Evolutionary conservation across 164 flowering plant genomes (phyloP).

Genomic region (Saururus chinensis): DNA sequence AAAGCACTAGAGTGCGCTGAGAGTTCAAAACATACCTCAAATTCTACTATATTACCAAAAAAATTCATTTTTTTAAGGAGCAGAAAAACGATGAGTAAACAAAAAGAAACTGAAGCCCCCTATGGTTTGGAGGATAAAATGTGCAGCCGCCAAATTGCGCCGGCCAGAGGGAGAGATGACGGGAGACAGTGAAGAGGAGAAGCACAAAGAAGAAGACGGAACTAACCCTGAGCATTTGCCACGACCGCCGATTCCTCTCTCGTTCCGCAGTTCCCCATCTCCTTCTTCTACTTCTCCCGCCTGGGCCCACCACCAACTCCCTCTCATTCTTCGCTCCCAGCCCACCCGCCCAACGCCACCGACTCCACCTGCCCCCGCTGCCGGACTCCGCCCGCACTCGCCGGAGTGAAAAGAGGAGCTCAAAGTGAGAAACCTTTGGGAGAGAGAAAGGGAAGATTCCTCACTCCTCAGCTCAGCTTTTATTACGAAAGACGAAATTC

Average conservation of each 20-base stretch:
- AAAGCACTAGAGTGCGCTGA: too few relatives aligned
- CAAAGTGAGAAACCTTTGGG: too few relatives aligned
- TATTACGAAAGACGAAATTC: too few relatives aligned
- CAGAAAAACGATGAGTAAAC: not conserved
- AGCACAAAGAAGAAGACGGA: not conserved
- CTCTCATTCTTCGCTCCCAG: constrained; percentile 1
- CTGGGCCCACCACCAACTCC: not conserved
- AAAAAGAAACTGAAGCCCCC: not conserved
- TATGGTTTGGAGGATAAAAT: not conserved
- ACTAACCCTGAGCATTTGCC: constrained; percentile 68
- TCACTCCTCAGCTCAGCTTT: too few relatives aligned
- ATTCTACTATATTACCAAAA: too few relatives aligned
- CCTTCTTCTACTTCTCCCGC: not conserved
- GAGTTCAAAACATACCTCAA: too few relatives aligned
- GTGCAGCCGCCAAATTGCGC: not conserved
- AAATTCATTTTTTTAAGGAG: too few relatives aligned
- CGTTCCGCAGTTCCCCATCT: constrained; percentile 95
- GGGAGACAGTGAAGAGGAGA: not conserved
- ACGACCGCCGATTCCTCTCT: constrained; percentile 91
- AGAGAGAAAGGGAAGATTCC: too few relatives aligned
- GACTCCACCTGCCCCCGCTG: not conserved
- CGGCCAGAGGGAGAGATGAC: not conserved
- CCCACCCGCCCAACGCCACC: not conserved
- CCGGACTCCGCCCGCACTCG: not conserved
- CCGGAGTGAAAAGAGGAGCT: too few relatives aligned